These are phyloP conservation scores for Globisporangium paddicum DNA, from an alignment of 352 stramenopile species.

Conservation along the genomic window DNA sequence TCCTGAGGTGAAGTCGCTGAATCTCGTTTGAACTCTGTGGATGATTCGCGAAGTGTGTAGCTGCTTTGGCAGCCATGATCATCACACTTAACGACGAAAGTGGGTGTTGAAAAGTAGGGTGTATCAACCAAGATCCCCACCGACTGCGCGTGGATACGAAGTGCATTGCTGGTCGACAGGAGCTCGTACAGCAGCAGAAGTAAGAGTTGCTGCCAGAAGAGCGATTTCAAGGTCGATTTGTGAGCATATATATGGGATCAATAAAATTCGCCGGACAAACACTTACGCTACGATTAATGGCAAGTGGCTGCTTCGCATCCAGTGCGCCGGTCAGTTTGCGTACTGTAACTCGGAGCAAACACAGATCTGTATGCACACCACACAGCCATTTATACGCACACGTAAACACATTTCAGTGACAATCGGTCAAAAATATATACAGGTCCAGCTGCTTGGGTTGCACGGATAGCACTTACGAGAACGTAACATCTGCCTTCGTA, in stretches of 20 bases:
- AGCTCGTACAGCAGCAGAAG: constrained; percentile 20
- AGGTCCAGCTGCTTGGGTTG: not conserved
- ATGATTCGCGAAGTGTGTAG: constrained; percentile 12
- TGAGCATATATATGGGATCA: too few relatives aligned
- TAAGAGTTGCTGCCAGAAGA: not conserved
- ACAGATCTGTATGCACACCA: not conserved
- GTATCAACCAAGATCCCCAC: constrained; percentile 6
- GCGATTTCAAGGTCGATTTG: not conserved
- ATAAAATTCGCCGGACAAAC: too few relatives aligned
- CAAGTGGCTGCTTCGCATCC: not conserved
- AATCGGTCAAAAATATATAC: not conserved
- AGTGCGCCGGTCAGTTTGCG: not conserved
- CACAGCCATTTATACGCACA: not conserved
- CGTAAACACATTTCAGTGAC: not conserved
- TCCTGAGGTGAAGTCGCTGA: constrained; percentile 47
- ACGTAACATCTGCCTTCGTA: constrained; percentile 8
- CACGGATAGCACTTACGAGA: constrained; percentile 13
- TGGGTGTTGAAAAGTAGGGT: not conserved
- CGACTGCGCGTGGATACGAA: constrained; percentile 21
- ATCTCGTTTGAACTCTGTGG: constrained; percentile 15
- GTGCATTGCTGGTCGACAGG: constrained; percentile 17
- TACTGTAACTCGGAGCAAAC: not conserved
- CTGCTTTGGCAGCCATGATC: constrained; percentile 1
- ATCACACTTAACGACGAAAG: not conserved
- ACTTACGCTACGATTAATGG: constrained; percentile 4